Percentiles rank a stretch among this genome's conserved stretches.
phyloP scores from a whole-genome alignment of 495 filamentous ascomycete genomes.

The Beverwykella pulmonaria region DNA sequence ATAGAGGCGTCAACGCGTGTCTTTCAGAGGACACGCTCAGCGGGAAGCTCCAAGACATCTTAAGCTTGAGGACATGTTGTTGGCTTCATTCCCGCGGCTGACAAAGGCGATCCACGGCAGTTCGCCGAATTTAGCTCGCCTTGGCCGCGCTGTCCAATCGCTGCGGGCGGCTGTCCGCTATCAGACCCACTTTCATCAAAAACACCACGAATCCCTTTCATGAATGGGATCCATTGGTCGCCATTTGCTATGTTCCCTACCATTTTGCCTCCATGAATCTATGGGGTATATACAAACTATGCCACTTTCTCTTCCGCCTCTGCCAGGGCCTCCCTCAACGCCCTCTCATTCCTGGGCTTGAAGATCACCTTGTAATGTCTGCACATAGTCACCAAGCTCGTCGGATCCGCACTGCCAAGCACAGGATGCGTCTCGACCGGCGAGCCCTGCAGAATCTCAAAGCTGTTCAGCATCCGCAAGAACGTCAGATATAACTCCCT shows the following conservation, averaged over 20 bases:
- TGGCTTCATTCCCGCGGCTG: neutral
- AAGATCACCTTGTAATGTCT: constrained; percentile 59
- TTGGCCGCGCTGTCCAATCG: neutral
- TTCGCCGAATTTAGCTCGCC: neutral
- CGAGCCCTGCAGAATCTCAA: constrained; percentile 54
- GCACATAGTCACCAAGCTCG: constrained; percentile 61
- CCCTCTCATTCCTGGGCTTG: constrained; percentile 54
- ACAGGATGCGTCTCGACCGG: constrained; percentile 58
- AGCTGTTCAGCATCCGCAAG: constrained; percentile 62
- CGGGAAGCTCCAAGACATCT: neutral
- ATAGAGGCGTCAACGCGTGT: constrained; percentile 5
- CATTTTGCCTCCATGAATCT: too few relatives aligned
- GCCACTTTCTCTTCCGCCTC: neutral
- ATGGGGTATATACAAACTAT: too few relatives aligned
- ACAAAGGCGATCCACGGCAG: neutral
- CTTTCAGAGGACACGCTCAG: neutral
- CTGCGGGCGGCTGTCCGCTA: neutral
- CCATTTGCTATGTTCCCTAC: too few relatives aligned
- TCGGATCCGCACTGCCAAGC: constrained; percentile 58
- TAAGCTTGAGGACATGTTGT: neutral
- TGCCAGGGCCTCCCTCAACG: constrained; percentile 41
- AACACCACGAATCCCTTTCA: neutral
- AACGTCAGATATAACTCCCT: constrained; percentile 68
- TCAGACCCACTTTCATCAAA: neutral
- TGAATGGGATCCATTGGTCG: too few relatives aligned